Percentiles rank a stretch among this genome's conserved stretches.
phyloP scores from a whole-genome alignment of 2,329 filamentous ascomycete species.

The Fusarium sp. region DNA sequence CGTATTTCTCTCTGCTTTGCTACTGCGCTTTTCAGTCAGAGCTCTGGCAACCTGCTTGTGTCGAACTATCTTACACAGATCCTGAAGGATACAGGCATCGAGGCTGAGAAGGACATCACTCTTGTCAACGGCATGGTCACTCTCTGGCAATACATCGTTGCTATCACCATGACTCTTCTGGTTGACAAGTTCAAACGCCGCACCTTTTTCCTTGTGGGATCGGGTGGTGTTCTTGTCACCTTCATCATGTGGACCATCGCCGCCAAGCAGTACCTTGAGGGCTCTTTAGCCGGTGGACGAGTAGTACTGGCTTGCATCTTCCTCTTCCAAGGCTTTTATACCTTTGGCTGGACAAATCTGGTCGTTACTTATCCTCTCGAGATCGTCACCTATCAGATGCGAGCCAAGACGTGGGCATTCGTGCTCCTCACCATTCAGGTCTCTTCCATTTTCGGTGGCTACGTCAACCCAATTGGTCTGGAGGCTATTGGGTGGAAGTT shows the following conservation, averaged over 20 bases:
- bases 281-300: constrained; percentile 45
- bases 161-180: constrained; percentile 48
- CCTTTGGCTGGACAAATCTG: constrained; percentile 54
- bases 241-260: constrained; percentile 54
- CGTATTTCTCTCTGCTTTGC: constrained; percentile 52
- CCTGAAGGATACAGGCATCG: constrained; percentile 52
- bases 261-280: constrained; percentile 50
- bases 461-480: constrained; percentile 52
- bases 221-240: constrained; percentile 50
- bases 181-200: constrained; percentile 51
- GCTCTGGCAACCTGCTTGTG: constrained; percentile 53
- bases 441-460: constrained; percentile 50
- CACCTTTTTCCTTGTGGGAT: constrained; percentile 51
- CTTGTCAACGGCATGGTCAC: constrained; percentile 54
- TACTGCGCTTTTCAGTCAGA: constrained; percentile 53
- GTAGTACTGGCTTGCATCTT: constrained; percentile 55
- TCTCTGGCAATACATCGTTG: constrained; percentile 54
- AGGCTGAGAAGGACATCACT: constrained; percentile 50
- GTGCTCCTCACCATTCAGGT: constrained; percentile 52
- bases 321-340: constrained; percentile 54
- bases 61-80: constrained; percentile 54
- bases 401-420: constrained; percentile 54
- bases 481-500: constrained; percentile 52
- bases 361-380: constrained; percentile 56
- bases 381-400: constrained; percentile 53